These are phyloP conservation scores for Dendrobium chrysotoxum DNA, from an alignment of 106 monocot genomes.

Conservation along the genomic window DNA sequence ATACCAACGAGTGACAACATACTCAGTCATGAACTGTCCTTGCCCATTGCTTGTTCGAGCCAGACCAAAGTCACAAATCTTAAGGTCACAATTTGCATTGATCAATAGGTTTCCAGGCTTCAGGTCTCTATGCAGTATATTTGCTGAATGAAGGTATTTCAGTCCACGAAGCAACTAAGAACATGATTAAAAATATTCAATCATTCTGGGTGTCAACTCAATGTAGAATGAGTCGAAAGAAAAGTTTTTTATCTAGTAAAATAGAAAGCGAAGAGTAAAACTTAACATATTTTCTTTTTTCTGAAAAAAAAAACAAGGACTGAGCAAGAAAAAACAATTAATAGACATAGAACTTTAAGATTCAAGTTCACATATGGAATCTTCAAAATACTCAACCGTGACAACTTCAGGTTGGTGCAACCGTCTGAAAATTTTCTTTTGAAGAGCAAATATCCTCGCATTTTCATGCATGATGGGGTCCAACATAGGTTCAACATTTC, in stretches of 20 bases:
- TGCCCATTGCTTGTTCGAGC: constrained; percentile 48
- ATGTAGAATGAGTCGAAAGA: background rate
- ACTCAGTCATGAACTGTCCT: constrained; percentile 66
- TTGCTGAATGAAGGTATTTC: constrained; percentile 73
- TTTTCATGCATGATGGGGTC: background rate
- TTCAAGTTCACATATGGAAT: background rate
- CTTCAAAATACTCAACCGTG: background rate
- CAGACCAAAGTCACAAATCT: constrained; percentile 73
- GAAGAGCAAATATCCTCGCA: background rate
- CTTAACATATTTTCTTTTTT: background rate
- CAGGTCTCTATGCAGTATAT: constrained; percentile 70
- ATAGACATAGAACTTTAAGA: background rate
- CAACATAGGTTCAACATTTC: too few species aligned
- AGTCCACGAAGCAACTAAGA: constrained; percentile 37
- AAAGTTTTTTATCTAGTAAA: background rate
- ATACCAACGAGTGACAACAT: constrained; percentile 79
- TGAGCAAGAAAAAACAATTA: background rate
- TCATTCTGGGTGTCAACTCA: background rate
- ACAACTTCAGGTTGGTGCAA: background rate
- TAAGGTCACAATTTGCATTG: constrained; percentile 73
- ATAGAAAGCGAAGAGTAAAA: background rate
- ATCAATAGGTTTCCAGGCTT: constrained; percentile 74
- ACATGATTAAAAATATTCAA: background rate
- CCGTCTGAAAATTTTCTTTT: background rate
- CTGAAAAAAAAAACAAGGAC: background rate